Base-by-base conservation (phyloP, 768 basidiomycete genomes). In the Amanita fuliginea region DNA sequence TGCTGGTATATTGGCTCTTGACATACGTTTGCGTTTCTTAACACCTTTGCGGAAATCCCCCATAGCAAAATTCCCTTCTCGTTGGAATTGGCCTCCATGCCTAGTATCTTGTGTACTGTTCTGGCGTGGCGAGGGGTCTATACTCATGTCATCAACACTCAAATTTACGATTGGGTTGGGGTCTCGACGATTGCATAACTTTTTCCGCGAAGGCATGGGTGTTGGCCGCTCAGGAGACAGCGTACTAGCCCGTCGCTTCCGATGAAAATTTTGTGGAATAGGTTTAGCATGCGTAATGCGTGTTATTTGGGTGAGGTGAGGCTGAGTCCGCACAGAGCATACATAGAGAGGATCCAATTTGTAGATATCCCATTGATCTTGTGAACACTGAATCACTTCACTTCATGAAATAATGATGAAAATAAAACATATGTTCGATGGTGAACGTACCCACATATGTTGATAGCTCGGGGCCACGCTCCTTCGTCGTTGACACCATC, bases 291-390 rank as follows among this genome's bases (percentile, higher is more conserved):
- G n/a, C 3, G 56, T 48, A 24, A 60, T 62, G 24, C 51, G 57
- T 2, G 62, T 61, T 33, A 77, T 71, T 3, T 59, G 59, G 1
- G 67, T 60, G 14, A 67, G 42, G 3, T 67, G 62, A 7, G 76
- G 73, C 46, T 65, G 63, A 30, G 60, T 60, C 28, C 65, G 73
- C 7, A 86, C 78, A 51, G 67, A 63, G 58, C 86, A 90, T 19
- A 76, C 74, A 55, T 89, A 89, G n/a, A 64, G 62, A 2, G 82
- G 78, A 58, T 90, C 87, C 6, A 90, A 72, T 59, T 88, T 89
- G 66, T 88, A 82, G 24, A 89, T 80, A 53, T 90, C 87, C 87
- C 87, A 90, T 61, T 88, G 86, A 32, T 89, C 84, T 60, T 83
- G 83, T 16, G 76, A 74, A 59, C 75, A 75, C 51, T 74, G 61